Evolutionary conservation across 176 grass and related monocot species (phyloP), one percentile per base, ranked within the genome.

Genomic region (Paspalum notatum): DNA sequence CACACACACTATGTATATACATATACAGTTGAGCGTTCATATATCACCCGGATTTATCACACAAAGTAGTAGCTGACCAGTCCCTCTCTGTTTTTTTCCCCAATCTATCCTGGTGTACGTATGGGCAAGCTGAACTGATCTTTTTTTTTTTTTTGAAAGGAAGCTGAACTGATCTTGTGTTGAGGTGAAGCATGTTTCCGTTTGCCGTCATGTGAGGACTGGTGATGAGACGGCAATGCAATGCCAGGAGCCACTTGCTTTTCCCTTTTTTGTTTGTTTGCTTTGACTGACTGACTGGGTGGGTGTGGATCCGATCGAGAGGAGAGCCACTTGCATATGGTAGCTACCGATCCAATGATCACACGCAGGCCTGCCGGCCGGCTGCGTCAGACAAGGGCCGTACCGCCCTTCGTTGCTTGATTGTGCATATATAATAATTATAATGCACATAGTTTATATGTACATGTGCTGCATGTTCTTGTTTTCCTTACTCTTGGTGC

Each of bases 221-320:
- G n/a, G n/a, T n/a, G n/a, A n/a, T n/a, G n/a, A n/a, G n/a, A n/a
- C n/a, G 70, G 12, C n/a, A n/a, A 32, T 32, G 32, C 32, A 32
- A 32, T 32, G 32, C 32, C 32, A 54, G 70, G 9, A 53, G 49
- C 70, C 70, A 72, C 27, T 72, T 72, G 70, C 70, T 32, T 54
- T 9, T 54, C n/a, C n/a, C n/a, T n/a, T n/a, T n/a, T n/a, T n/a
- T n/a, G 16, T 2, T 20, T 65, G 37, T 54, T 37, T 54, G 48
- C 5, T 39, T 72, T 72, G 70, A 72, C 70, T 32, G 70, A 72
- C 70, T 32, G 32, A 32, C 32, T 32, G 32, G 32, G 32, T 32
- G 32, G 32, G 32, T 32, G 32, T 72, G 70, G 70, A 60, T 53
- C 49, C 70, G 2, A 17, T 1, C 24, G 6, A 49, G 25, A 32